These are phyloP conservation scores for Monilinia polystroma DNA, from an alignment of 2,329 filamentous ascomycete genomes.

Conservation along the genomic window DNA sequence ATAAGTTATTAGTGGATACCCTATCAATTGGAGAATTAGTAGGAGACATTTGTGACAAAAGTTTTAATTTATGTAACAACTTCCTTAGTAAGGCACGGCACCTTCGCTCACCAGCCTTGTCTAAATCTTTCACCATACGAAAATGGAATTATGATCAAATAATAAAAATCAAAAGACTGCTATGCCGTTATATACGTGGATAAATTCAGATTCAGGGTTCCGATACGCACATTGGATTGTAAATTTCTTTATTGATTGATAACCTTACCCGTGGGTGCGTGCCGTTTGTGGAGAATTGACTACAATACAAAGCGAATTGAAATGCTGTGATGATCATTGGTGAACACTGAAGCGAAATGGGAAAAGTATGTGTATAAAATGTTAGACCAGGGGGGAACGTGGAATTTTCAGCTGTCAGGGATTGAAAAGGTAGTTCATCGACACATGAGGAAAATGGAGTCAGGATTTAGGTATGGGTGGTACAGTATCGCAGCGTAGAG, in stretches of 20 bases:
- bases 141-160: background rate
- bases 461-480: background rate
- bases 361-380: slow-evolving; percentile 5
- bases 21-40: background rate
- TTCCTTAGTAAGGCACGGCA: slow-evolving; percentile 6
- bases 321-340: background rate
- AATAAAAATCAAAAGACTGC: background rate
- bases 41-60: background rate
- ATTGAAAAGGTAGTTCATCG: background rate
- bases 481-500: slow-evolving; percentile 16
- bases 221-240: background rate
- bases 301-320: background rate
- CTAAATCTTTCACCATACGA: background rate
- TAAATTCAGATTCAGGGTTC: background rate
- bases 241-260: background rate
- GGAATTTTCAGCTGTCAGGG: slow-evolving; percentile 21
- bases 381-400: background rate
- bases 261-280: slow-evolving; percentile 12
- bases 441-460: slow-evolving; percentile 5
- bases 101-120: background rate
- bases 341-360: background rate
- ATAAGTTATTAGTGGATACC: slow-evolving; percentile 11
- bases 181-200: slow-evolving; percentile 4
- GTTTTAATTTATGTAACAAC: background rate
- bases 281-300: slow-evolving; percentile 18